These are phyloP conservation scores for Dendrocalamus sinicus DNA, from an alignment of 176 grass and related monocot species.

Conservation along the genomic window DNA sequence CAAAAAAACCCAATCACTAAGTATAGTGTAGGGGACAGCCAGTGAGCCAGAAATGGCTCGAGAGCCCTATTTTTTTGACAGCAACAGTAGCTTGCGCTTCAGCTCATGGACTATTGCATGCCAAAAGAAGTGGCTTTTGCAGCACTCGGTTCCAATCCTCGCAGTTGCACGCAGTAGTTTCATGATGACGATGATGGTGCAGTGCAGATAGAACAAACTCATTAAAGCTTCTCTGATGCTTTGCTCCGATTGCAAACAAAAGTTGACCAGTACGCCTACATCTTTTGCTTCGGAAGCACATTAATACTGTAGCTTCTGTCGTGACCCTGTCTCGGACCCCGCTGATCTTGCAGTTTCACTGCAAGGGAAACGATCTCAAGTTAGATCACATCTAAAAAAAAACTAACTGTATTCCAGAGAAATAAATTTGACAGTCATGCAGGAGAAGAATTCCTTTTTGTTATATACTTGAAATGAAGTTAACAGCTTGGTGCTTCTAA, in stretches of 20 bases:
- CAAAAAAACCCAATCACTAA: no score
- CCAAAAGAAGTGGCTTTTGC: conserved; percentile 64
- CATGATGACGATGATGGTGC: conserved; percentile 42
- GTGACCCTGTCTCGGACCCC: not conserved
- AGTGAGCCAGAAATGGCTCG: no score
- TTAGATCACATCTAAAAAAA: not conserved
- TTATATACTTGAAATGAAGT: not conserved
- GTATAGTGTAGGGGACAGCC: no score
- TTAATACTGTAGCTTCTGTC: conserved; percentile 24
- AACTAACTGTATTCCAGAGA: not conserved
- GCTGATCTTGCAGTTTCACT: conserved; percentile 6
- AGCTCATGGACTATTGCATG: conserved; percentile 47
- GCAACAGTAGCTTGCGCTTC: conserved; percentile 43
- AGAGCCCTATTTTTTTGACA: conserved; percentile 37
- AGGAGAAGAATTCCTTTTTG: not conserved
- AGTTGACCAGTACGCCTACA: conserved; percentile 7
- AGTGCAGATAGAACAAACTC: conserved; percentile 36
- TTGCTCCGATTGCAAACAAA: conserved; percentile 37
- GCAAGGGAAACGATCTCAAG: not conserved
- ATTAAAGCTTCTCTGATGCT: conserved; percentile 52
- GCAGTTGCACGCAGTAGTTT: conserved; percentile 34
- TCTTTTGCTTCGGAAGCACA: conserved; percentile 43
- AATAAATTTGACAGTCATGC: not conserved
- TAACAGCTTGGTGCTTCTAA: conserved; percentile 14
- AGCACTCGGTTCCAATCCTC: conserved; percentile 41